Conservation (phyloP, 2,329 filamentous ascomycete species). For the Beauveria rudraprayagi region DNA sequence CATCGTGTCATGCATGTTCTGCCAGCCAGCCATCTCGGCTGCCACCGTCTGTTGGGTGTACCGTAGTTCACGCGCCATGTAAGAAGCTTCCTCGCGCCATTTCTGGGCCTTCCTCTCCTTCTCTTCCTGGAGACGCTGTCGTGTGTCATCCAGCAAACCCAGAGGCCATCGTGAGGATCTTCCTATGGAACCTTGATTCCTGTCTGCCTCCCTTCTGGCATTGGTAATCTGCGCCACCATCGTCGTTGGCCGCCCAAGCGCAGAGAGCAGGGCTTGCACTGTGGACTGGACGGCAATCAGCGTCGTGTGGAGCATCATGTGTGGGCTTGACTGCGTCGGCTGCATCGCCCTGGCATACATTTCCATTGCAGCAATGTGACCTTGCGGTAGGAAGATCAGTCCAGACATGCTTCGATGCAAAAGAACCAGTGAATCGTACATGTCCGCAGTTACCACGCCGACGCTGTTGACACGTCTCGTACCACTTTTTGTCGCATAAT, state of each 20-base stretch:
- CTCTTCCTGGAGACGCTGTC: constrained; percentile 74
- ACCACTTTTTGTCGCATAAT: constrained; percentile 73
- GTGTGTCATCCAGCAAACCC: constrained; percentile 76
- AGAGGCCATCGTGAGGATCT: constrained; percentile 74
- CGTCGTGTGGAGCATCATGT: constrained; percentile 63
- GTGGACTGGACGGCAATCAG: constrained; percentile 77
- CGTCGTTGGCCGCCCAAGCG: constrained; percentile 69
- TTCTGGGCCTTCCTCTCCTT: constrained; percentile 71
- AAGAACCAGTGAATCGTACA: constrained; percentile 56
- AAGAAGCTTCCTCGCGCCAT: constrained; percentile 60
- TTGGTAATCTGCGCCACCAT: constrained; percentile 70
- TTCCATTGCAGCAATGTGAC: constrained; percentile 63
- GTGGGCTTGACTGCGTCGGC: constrained; percentile 65
- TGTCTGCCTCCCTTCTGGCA: constrained; percentile 68
- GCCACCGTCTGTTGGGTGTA: constrained; percentile 94
- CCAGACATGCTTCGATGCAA: constrained; percentile 44
- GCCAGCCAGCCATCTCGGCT: constrained; percentile 85
- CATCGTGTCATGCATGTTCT: constrained; percentile 75
- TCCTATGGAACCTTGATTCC: constrained; percentile 65
- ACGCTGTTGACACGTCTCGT: constrained; percentile 71
- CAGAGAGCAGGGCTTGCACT: constrained; percentile 69
- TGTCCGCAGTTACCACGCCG: constrained; percentile 54
- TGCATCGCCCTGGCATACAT: constrained; percentile 59
- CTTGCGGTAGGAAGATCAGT: constrained; percentile 58
- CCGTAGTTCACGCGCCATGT: constrained; percentile 71